A percentile compares a stretch with the other conserved stretches of the same genome.
Conservation (phyloP, 768 basidiomycete species). For the Phaffia australis region DNA sequence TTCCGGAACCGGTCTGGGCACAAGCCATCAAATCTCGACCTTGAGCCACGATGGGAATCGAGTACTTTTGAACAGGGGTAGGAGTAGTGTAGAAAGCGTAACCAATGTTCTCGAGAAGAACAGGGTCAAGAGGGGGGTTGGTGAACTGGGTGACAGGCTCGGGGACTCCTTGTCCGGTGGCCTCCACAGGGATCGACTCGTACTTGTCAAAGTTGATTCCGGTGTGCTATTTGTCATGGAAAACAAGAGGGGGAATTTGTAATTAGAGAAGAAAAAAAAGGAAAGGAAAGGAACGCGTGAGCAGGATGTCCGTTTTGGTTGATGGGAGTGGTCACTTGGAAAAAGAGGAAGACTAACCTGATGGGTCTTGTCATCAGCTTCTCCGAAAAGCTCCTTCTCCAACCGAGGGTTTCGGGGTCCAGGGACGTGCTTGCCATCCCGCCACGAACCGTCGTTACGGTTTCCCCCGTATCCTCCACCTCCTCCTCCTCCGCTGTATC, state of each 20-base stretch:
- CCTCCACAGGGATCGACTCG: constrained; percentile 98
- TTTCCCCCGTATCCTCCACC: constrained; percentile 24
- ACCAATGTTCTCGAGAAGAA: constrained; percentile 88
- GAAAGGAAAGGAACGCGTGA: too few relatives aligned
- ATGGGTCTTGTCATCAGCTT: constrained; percentile 51
- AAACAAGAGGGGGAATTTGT: neutral
- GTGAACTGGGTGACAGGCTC: constrained; percentile 83
- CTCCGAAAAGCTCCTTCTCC: constrained; percentile 94
- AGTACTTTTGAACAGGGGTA: constrained; percentile 99
- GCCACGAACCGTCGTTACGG: constrained; percentile 52
- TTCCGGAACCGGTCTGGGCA: constrained; percentile 92
- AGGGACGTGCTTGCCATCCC: constrained; percentile 74
- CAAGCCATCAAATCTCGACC: constrained; percentile 46
- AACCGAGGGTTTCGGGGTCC: constrained; percentile 73
- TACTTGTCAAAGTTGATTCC: constrained; percentile 99
- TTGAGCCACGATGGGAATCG: constrained; percentile 89
- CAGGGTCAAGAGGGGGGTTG: constrained; percentile 76
- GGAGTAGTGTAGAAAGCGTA: constrained; percentile 88
- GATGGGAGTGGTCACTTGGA: too few relatives aligned
- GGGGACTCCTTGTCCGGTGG: constrained; percentile 92
- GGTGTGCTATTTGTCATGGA: constrained; percentile 53
- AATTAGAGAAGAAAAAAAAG: too few relatives aligned
- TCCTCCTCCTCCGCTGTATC: constrained; percentile 33
- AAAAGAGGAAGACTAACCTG: constrained; percentile 28
- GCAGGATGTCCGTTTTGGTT: too few relatives aligned